Base-by-base conservation (phyloP, 371 early-diverging fungal species). In the Syncephalastrum sp. region DNA sequence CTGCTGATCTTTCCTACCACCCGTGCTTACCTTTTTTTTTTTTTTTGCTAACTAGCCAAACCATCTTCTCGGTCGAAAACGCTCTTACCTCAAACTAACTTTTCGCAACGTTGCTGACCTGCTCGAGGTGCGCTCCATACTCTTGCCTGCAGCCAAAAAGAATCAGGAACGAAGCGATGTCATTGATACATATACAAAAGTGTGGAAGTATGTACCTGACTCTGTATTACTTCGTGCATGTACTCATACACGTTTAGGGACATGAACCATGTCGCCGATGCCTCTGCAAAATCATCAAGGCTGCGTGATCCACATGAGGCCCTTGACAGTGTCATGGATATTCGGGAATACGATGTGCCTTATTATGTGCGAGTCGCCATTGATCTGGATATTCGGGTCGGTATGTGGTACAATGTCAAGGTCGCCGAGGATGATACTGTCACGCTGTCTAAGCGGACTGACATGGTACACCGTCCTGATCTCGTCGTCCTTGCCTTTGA, bases 401-500 rank as follows among this genome's bases (percentile, higher is more conserved):
- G 99, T n/a, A 68, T 88, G 10, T 99, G 99, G 99, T 99, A 97
- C 71, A 85, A 69, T 8, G 91, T 92, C 16, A 75, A 72, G 42
- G 89, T 86, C 0, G 65, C 72, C 27, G 67, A 69, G 8, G 64
- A 75, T 42, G 74, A 87, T 67, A 54, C 77, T 67, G 81, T 95
- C 13, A 74, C 65, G 0, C 65, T 97, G 25, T 81, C 73, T 13
- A 79, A 72, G n/a, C 83, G 89, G 27, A 72, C 82, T 17, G 97
- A 98, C 57, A 79, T 92, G 13, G 91, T 98, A n/a, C 88, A 93
- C 71, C 96, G 95, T 81, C 91, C 97, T 0, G 98, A 99, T 46
- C 97, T 96, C 0, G 92, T 95, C 1, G 89, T 99, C 5, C 69
- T 99, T 44, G 99, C 99, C 0, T 99, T 94, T 70, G 99, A 99